phyloP scores from a whole-genome alignment of 1,139 yeast genomes.

The Suhomyces ambrosiae region DNA sequence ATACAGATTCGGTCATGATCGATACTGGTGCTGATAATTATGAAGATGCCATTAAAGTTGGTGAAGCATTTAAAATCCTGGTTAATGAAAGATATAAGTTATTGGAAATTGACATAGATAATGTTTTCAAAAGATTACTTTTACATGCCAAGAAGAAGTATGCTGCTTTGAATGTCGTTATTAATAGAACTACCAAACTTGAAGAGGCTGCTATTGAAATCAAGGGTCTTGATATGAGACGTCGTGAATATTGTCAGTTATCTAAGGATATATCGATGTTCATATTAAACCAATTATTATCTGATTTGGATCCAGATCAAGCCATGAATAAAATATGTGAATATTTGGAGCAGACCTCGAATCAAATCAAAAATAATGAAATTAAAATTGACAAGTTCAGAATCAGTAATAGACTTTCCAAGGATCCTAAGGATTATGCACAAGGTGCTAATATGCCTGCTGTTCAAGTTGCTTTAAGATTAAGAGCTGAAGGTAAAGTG shows the following conservation, averaged over 20 bases:
- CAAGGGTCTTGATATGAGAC: slow-evolving; percentile 94
- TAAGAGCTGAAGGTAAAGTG: slow-evolving; percentile 78
- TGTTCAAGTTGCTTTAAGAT: slow-evolving; percentile 86
- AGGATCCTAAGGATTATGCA: slow-evolving; percentile 74
- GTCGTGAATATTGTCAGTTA: slow-evolving; percentile 93
- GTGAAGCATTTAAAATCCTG: slow-evolving; percentile 76
- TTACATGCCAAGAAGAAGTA: slow-evolving; percentile 97
- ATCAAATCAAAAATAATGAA: slow-evolving; percentile 60
- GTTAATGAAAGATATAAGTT: slow-evolving; percentile 88
- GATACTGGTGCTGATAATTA: slow-evolving; percentile 78
- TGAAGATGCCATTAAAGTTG: slow-evolving; percentile 77
- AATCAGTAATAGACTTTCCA: slow-evolving; percentile 73
- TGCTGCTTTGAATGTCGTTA: slow-evolving; percentile 77
- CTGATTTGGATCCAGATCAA: slow-evolving; percentile 75
- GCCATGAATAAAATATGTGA: slow-evolving; percentile 74
- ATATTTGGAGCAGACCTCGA: slow-evolving; percentile 64
- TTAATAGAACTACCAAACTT: slow-evolving; percentile 50
- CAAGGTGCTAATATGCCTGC: slow-evolving; percentile 87
- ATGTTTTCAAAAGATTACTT: slow-evolving; percentile 81
- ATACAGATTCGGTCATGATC: slow-evolving; percentile 98
- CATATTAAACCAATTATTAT: slow-evolving; percentile 70
- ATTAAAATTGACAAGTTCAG: slow-evolving; percentile 66
- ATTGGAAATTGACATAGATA: slow-evolving; percentile 93
- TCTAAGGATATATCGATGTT: slow-evolving; percentile 85
- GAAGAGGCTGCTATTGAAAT: slow-evolving; percentile 71